A percentile compares a stretch with the other conserved stretches of the same genome.
Conservation (phyloP, 805 yeast species). For the Candida succiphila region DNA sequence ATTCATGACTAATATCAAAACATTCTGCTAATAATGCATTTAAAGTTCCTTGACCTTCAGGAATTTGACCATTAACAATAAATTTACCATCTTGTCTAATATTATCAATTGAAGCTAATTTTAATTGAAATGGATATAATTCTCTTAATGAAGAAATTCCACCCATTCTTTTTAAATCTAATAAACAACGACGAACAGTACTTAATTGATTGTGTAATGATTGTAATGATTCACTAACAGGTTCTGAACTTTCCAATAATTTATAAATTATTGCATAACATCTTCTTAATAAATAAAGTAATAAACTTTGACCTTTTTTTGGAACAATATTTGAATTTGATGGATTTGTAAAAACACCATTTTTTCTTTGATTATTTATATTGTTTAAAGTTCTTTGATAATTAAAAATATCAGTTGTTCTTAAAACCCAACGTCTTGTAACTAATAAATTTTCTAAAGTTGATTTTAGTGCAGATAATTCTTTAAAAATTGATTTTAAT, state of each 20-base stretch:
- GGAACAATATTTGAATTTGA: slow-evolving; percentile 1
- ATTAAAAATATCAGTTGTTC: slow-evolving; percentile 87
- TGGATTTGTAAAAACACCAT: slow-evolving; percentile 37
- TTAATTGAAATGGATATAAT: slow-evolving; percentile 91
- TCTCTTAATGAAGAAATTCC: slow-evolving; percentile 85
- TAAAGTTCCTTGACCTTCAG: slow-evolving; percentile 97
- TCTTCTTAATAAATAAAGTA: slow-evolving; percentile 74
- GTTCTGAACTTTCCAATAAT: slow-evolving; percentile 84
- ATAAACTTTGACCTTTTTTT: slow-evolving; percentile 47
- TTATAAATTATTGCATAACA: slow-evolving; percentile 88
- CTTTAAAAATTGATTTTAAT: slow-evolving; percentile 51
- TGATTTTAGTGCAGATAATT: slow-evolving; percentile 54
- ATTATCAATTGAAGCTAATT: slow-evolving; percentile 82
- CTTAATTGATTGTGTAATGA: slow-evolving; percentile 90
- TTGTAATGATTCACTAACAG: slow-evolving; percentile 87
- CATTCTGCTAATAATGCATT: slow-evolving; percentile 88
- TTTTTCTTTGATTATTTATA: slow-evolving; percentile 64
- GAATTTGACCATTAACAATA: slow-evolving; percentile 77
- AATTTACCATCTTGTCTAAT: slow-evolving; percentile 87
- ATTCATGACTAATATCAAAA: slow-evolving; percentile 85
- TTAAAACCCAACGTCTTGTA: slow-evolving; percentile 94
- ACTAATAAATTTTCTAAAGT: slow-evolving; percentile 75
- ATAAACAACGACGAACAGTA: slow-evolving; percentile 81
- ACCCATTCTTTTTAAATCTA: slow-evolving; percentile 87
- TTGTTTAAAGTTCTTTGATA: slow-evolving; percentile 67